Conservation (phyloP, 768 basidiomycete genomes). For the Pisolithus orientalis region DNA sequence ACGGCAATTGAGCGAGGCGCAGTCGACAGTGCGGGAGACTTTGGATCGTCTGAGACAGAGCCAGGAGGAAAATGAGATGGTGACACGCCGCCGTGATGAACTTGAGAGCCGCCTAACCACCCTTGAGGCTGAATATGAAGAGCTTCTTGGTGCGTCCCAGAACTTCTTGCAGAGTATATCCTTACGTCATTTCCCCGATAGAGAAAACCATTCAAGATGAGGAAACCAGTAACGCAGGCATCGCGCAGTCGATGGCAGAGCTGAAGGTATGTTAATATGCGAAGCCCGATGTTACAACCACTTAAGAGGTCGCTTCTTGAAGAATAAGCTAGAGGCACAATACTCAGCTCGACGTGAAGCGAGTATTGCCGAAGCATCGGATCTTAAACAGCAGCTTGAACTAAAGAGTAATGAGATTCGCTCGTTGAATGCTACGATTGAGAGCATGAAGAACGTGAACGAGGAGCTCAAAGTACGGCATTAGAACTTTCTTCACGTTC, state of each 20-base stretch:
- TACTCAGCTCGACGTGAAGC: constrained; percentile 91
- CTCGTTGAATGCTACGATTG: constrained; percentile 76
- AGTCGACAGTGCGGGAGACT: constrained; percentile 79
- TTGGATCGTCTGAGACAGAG: constrained; percentile 84
- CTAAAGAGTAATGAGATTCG: constrained; percentile 78
- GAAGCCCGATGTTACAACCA: neutral
- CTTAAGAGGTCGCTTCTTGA: constrained; percentile 3
- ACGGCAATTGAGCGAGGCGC: constrained; percentile 85
- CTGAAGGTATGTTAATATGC: constrained; percentile 59
- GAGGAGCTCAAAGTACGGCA: constrained; percentile 89
- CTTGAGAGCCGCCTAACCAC: constrained; percentile 74
- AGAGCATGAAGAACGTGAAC: constrained; percentile 92
- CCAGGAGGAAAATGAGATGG: constrained; percentile 89
- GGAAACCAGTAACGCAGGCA: constrained; percentile 76
- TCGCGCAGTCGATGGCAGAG: constrained; percentile 80
- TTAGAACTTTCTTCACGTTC: constrained; percentile 5
- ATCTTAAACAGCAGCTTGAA: constrained; percentile 89
- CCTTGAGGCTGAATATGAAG: constrained; percentile 93
- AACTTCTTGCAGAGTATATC: neutral
- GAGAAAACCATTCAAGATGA: constrained; percentile 92
- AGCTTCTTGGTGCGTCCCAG: constrained; percentile 71
- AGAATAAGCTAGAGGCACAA: constrained; percentile 93
- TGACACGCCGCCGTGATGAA: constrained; percentile 77
- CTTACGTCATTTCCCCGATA: constrained; percentile 27
- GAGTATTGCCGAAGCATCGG: constrained; percentile 73